Base-by-base conservation (phyloP, 495 filamentous ascomycete genomes). In the Entonaema liquescens region DNA sequence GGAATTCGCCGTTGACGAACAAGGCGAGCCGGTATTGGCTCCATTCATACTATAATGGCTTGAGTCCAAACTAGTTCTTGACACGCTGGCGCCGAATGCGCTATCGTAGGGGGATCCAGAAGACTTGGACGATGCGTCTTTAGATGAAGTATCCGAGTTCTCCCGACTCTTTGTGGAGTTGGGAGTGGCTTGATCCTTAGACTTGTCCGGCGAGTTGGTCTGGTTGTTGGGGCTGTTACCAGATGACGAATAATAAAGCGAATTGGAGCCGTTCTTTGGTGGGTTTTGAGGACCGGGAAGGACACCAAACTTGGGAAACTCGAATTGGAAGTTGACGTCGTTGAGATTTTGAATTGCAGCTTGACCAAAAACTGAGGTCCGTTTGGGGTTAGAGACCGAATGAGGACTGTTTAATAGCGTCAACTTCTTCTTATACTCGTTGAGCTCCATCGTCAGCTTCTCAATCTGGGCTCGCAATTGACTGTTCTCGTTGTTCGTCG, bases 241-340 rank as follows among this genome's bases (percentile, higher is more conserved):
- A 11, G 75, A 68, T 23, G 80, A 61, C 8, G 68, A 63, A 12
- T 77, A 67, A 28, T 76, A 77, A 8, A 72, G 26, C 33, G 79
- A 63, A 50, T 77, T 76, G 35, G 31, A 29, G 31, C 82, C 79
- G 63, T 86, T 87, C 2, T 40, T 59, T 61, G 81, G 88, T 70
- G 88, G 79, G 23, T 86, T 80, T 35, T 88, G 84, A n/a, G 87
- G 83, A 12, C 88, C 90, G 1, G 92, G 91, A 23, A 94, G 82
- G 65, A 78, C 70, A 40, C 95, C 95, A 77, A 98, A 97, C 78
- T 90, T 92, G 62, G 95, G 95, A 74, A 98, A 98, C 67, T 97
- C 94, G 70, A 97, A 98, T 72, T 93, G 87, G 76, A 99, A 98
- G 75, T 84, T 87, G 64, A 88, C 84, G 62, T 95, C 92, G 69